Base-by-base conservation (phyloP, 805 yeast species). In the Wickerhamiella parazyma region DNA sequence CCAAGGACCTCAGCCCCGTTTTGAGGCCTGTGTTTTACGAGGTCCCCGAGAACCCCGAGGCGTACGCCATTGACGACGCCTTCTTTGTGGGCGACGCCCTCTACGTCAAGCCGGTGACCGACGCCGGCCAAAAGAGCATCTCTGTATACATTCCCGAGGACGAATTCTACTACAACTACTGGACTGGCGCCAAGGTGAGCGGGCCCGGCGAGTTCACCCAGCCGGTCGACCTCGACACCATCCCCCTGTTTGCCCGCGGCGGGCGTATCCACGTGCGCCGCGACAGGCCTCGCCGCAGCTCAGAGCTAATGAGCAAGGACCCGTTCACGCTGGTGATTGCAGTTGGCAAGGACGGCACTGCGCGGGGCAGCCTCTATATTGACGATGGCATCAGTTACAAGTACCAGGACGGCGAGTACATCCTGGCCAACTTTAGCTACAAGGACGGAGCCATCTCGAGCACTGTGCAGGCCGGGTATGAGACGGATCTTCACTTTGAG, bases 321-420 rank as follows among this genome's bases (percentile, higher is more conserved):
- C 95, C 96, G 3, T 84, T 76, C 57, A 80, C 93, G 0, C 54
- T 87, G 29, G 68, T 78, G 2, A 62, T 87, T 35, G 83, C 82
- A 0, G 67, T 78, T 9, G 57, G 52, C 41, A 51, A 55, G 2
- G 52, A 62, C 2, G 78, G 76, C 1, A 49, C 53, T 6, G 85
- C 87, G 0, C 59, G 60, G 0, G 81, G 82, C 1, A 59, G 63
- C 14, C 57, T 87, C 25, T 87, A 86, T 58, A 60, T 80, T 29
- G 97, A 87, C 58, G 97, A 87, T 60, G 95, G 94, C 12, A 81
- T 78, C 51, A 68, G 87, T 0, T 82, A 71, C 51, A 71, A 66
- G 36, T 75, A 75, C 56, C 48, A 58, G 25, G 51, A 62, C 1
- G 80, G 79, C 6, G 76, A 73, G 21, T 78, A 49, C 53, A 43